A percentile compares a stretch with the other conserved stretches of the same genome.
phyloP scores from a whole-genome alignment of 208 protist genomes.

The Kentomonas sorsogonicus region DNA sequence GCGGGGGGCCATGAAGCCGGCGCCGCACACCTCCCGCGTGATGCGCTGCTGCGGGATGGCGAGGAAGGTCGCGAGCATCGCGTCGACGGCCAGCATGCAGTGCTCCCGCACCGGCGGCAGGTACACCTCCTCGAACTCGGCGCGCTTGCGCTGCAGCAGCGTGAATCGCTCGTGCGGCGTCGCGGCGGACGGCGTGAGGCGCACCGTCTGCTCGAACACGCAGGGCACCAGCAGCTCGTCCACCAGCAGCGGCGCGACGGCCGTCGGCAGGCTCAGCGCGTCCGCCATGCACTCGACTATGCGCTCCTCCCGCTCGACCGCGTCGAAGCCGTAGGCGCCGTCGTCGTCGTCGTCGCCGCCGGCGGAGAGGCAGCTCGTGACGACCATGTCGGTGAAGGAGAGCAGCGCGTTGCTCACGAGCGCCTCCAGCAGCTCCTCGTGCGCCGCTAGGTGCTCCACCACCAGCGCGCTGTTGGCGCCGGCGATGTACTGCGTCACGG shows the following conservation, averaged over 20 bases:
- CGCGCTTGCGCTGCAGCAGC: constrained; percentile 18
- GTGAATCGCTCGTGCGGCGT: constrained; percentile 12
- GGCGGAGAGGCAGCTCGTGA: constrained; percentile 47
- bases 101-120: constrained; percentile 72
- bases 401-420: constrained; percentile 65
- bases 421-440: constrained; percentile 64
- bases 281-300: constrained; percentile 84
- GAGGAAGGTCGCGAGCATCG: constrained; percentile 73
- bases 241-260: constrained; percentile 57
- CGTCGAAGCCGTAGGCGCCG: constrained; percentile 21
- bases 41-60: constrained; percentile 66
- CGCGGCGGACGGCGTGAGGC: constrained; percentile 24
- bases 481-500: constrained; percentile 47
- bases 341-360: constrained; percentile 29
- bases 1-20: constrained; percentile 60
- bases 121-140: constrained; percentile 44
- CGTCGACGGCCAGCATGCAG: constrained; percentile 76
- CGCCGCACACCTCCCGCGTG: constrained; percentile 44
- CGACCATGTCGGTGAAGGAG: constrained; percentile 67
- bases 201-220: constrained; percentile 52
- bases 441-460: constrained; percentile 55
- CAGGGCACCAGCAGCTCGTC: constrained; percentile 65
- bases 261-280: constrained; percentile 58
- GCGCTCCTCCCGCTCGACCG: constrained; percentile 32
- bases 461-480: constrained; percentile 58